phyloP scores from a whole-genome alignment of 2,329 filamentous ascomycete species.

The Trichoderma atroviride region DNA sequence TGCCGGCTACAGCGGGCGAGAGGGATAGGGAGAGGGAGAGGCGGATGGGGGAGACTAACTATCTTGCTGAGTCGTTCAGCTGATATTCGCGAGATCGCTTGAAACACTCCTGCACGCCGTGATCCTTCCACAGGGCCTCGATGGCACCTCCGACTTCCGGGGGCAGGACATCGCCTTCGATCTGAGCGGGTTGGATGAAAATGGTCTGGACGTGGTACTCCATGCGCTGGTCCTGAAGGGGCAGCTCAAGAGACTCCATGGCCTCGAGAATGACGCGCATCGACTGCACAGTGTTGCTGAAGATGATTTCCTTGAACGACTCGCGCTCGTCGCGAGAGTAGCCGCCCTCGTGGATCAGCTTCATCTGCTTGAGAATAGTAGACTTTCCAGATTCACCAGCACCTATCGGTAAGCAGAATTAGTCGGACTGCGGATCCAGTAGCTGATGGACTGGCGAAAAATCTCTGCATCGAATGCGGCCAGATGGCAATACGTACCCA shows the following conservation, averaged over 20 bases:
- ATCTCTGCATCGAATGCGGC: background rate
- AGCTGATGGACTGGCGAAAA: background rate
- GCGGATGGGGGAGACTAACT: constrained; percentile 61
- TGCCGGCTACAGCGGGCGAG: background rate
- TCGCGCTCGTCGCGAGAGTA: constrained; percentile 88
- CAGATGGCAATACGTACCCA: constrained; percentile 62
- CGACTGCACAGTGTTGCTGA: constrained; percentile 70
- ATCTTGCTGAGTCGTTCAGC: constrained; percentile 93
- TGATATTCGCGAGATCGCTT: constrained; percentile 95
- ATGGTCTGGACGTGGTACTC: constrained; percentile 98
- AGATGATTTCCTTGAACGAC: constrained; percentile 72
- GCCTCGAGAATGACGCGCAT: constrained; percentile 71
- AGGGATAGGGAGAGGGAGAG: background rate
- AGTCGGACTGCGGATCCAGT: background rate
- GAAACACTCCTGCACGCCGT: constrained; percentile 92
- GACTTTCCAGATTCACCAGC: constrained; percentile 96
- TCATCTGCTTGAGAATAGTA: constrained; percentile 99
- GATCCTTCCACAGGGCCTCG: constrained; percentile 89
- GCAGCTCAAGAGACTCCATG: constrained; percentile 72
- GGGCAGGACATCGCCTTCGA: constrained; percentile 92
- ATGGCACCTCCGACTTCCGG: constrained; percentile 93
- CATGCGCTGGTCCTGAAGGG: constrained; percentile 86
- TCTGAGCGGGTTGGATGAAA: constrained; percentile 97
- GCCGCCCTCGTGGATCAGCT: constrained; percentile 98
- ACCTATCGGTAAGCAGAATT: constrained; percentile 55